phyloP scores from a whole-genome alignment of 1,139 yeast species.

The Suhomyces wounanorum region DNA sequence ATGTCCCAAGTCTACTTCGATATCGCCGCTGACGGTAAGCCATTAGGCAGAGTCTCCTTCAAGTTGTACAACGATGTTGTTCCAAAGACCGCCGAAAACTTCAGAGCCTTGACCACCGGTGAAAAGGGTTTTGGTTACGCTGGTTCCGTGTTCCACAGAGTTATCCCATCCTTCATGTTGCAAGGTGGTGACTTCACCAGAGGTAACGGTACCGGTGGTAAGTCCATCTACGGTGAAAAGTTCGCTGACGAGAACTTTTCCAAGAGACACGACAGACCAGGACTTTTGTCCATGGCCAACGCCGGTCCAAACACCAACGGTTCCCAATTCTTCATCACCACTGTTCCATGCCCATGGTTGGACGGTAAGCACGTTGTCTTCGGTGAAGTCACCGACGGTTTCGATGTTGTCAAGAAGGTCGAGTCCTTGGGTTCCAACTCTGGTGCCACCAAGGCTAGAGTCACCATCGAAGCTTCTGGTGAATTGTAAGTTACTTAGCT shows the following conservation, averaged over 20 bases:
- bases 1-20: conserved; percentile 77
- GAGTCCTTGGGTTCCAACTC: conserved; percentile 82
- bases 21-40: conserved; percentile 64
- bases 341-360: conserved; percentile 94
- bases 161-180: conserved; percentile 96
- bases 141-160: conserved; percentile 95
- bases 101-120: conserved; percentile 96
- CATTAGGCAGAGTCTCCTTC: conserved; percentile 76
- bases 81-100: conserved; percentile 98
- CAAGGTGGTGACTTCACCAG: conserved; percentile 99
- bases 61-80: conserved; percentile 89
- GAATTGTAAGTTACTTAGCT: conserved; percentile 51
- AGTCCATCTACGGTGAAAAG: conserved; percentile 95
- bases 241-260: conserved; percentile 94
- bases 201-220: conserved; percentile 97
- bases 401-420: conserved; percentile 87
- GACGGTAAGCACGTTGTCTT: conserved; percentile 99
- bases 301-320: conserved; percentile 99
- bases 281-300: conserved; percentile 97
- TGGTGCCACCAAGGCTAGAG: conserved; percentile 80
- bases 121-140: conserved; percentile 97
- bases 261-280: conserved; percentile 87
- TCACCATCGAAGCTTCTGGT: conserved; percentile 84
- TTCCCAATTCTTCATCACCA: conserved; percentile 97
- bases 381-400: conserved; percentile 93